Evolutionary conservation across 23 red algal genomes (phyloP).

Genomic region (Gracilaria gracilis): DNA sequence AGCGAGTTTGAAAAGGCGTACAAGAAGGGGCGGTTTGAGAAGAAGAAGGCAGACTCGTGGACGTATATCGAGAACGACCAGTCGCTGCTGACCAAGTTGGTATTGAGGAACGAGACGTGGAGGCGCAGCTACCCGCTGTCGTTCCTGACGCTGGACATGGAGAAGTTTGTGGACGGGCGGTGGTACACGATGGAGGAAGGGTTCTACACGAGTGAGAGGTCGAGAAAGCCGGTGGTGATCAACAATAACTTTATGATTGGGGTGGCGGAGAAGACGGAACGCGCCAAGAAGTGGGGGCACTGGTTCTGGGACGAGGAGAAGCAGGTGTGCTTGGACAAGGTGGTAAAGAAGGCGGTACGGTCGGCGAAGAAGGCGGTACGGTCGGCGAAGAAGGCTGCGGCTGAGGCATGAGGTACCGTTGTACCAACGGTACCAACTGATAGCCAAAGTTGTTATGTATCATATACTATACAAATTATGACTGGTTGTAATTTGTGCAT

Average conservation of each 20-base stretch:
- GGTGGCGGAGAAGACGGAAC: conserved; percentile 54
- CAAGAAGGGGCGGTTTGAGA: conserved; percentile 34
- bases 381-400: no score
- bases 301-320: conserved; percentile 74
- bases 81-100: conserved; percentile 72
- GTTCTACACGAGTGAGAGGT: conserved; percentile 59
- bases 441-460: no score
- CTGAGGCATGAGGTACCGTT: no score
- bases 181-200: conserved; percentile 75
- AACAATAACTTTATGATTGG: conserved; percentile 88
- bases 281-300: conserved; percentile 73
- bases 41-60: conserved; percentile 56
- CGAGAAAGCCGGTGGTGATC: conserved; percentile 69
- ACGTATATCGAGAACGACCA: conserved; percentile 83
- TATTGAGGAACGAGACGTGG: conserved; percentile 71
- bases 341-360: conserved; percentile 55
- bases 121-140: conserved; percentile 42
- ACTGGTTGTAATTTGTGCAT: no score
- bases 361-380: neutral
- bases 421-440: no score
- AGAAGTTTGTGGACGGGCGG: conserved; percentile 75
- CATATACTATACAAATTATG: no score
- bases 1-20: conserved; percentile 66
- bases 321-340: conserved; percentile 27
- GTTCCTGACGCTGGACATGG: conserved; percentile 71